Conservation (phyloP, 129 eudicot species). For the Flaveria brownii region DNA sequence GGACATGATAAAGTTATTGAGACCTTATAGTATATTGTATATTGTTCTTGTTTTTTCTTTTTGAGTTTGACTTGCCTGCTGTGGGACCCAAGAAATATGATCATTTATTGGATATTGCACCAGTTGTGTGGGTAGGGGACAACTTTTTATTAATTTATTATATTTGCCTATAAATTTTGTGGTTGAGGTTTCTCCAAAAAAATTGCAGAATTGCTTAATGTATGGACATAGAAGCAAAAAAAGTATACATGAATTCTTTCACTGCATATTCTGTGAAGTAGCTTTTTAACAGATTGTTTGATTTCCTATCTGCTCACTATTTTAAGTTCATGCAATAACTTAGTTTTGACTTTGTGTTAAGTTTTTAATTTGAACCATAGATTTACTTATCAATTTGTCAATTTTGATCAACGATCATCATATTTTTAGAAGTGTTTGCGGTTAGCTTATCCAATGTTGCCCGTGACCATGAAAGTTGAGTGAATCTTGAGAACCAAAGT, state of each 20-base stretch:
- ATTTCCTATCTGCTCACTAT: constrained; percentile 4
- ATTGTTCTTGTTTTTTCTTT: constrained; percentile 1
- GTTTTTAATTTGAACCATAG: constrained; percentile 12
- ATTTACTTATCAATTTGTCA: background rate
- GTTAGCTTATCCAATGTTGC: background rate
- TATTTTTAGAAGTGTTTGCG: background rate
- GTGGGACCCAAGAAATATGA: constrained; percentile 32
- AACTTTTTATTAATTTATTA: background rate
- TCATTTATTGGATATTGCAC: constrained; percentile 14
- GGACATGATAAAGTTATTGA: constrained; percentile 6
- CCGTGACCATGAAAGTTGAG: constrained; percentile 7
- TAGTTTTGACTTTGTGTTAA: background rate
- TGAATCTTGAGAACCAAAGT: background rate
- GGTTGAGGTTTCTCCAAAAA: constrained; percentile 3
- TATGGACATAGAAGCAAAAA: background rate
- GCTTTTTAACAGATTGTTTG: constrained; percentile 2
- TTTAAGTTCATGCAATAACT: constrained; percentile 3
- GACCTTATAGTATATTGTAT: background rate
- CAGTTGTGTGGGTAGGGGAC: constrained; percentile 27
- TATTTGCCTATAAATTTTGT: background rate
- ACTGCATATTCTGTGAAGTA: constrained; percentile 11
- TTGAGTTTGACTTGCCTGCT: background rate
- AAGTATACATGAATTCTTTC: background rate
- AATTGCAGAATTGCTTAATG: background rate
- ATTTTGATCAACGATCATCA: background rate